Percentiles rank a stretch among this genome's conserved stretches.
Evolutionary conservation across 495 filamentous ascomycete species (phyloP).

Genomic region (Penicillium egyptiacum): DNA sequence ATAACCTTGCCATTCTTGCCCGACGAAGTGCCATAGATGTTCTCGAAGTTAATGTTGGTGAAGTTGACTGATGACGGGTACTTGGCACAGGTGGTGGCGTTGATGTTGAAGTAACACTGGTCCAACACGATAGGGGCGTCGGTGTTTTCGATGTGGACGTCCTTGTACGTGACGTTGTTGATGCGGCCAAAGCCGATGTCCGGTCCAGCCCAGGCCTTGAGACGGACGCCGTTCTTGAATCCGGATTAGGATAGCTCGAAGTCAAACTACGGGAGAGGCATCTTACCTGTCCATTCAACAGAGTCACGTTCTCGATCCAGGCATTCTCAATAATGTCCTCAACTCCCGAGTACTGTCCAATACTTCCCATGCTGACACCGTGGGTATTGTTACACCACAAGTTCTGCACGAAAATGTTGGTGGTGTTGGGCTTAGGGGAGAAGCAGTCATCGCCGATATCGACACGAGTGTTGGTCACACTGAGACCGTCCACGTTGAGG

Average conservation of each 20-base stretch:
- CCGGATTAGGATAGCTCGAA: slow-evolving; percentile 3
- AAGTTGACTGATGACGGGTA: slow-evolving; percentile 57
- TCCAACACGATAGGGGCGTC: slow-evolving; percentile 55
- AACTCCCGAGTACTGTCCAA: slow-evolving; percentile 56
- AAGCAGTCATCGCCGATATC: slow-evolving; percentile 62
- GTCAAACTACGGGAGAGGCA: not conserved
- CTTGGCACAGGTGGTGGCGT: slow-evolving; percentile 45
- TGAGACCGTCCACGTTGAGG: slow-evolving; percentile 48
- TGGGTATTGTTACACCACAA: slow-evolving; percentile 60
- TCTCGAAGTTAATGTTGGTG: slow-evolving; percentile 55
- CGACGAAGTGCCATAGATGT: slow-evolving; percentile 53
- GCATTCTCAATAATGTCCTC: slow-evolving; percentile 54
- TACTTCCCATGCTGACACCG: slow-evolving; percentile 57
- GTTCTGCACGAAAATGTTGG: slow-evolving; percentile 56
- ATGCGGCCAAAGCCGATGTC: slow-evolving; percentile 57
- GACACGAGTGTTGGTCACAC: slow-evolving; percentile 50
- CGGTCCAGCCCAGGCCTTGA: slow-evolving; percentile 56
- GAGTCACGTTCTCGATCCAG: slow-evolving; percentile 55
- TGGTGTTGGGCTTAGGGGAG: slow-evolving; percentile 58
- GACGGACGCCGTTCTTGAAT: slow-evolving; percentile 51
- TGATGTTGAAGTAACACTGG: slow-evolving; percentile 59
- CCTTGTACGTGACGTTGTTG: slow-evolving; percentile 58
- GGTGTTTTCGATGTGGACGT: slow-evolving; percentile 56
- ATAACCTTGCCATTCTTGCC: slow-evolving; percentile 51
- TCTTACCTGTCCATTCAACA: slow-evolving; percentile 51